A percentile compares a stretch with the other conserved stretches of the same genome.
Evolutionary conservation across 2,329 filamentous ascomycete species (phyloP).

Genomic region (Pyrenophora teres): DNA sequence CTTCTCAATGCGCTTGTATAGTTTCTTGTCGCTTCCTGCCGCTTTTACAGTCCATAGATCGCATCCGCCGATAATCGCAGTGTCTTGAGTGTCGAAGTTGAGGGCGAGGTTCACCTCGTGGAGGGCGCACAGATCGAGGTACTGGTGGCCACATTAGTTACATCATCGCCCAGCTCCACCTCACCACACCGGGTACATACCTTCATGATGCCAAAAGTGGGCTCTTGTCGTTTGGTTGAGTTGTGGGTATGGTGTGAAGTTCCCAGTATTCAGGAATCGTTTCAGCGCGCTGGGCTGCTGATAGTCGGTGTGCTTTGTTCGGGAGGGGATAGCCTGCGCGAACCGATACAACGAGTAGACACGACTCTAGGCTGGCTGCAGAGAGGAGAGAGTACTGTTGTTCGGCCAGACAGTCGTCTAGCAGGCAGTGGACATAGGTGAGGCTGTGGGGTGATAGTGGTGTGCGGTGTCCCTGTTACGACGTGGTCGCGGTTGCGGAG

Average conservation of each 20-base stretch:
- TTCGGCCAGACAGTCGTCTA: constrained; percentile 48
- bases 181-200: constrained; percentile 33
- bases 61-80: constrained; percentile 89
- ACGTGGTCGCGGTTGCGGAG: constrained; percentile 36
- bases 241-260: constrained; percentile 6
- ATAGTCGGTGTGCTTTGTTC: constrained; percentile 37
- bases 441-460: constrained; percentile 20
- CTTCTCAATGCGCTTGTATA: constrained; percentile 93
- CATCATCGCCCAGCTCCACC: constrained; percentile 25
- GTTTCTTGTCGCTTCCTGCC: constrained; percentile 91
- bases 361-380: constrained; percentile 50
- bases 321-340: constrained; percentile 39
- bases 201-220: constrained; percentile 43
- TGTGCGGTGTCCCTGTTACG: constrained; percentile 30
- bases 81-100: constrained; percentile 94
- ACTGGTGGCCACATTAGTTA: constrained; percentile 61
- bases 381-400: constrained; percentile 46
- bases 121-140: constrained; percentile 86
- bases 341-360: constrained; percentile 46
- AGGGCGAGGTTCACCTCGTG: constrained; percentile 90
- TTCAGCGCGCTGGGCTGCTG: constrained; percentile 30
- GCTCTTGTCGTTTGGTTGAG: background rate
- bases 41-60: constrained; percentile 98
- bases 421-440: constrained; percentile 42
- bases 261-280: constrained; percentile 8